A percentile compares a stretch with the other conserved stretches of the same genome.
These are phyloP conservation scores for Solanum clarkiae DNA, from an alignment of 257 asterid genomes.

Conservation along the genomic window DNA sequence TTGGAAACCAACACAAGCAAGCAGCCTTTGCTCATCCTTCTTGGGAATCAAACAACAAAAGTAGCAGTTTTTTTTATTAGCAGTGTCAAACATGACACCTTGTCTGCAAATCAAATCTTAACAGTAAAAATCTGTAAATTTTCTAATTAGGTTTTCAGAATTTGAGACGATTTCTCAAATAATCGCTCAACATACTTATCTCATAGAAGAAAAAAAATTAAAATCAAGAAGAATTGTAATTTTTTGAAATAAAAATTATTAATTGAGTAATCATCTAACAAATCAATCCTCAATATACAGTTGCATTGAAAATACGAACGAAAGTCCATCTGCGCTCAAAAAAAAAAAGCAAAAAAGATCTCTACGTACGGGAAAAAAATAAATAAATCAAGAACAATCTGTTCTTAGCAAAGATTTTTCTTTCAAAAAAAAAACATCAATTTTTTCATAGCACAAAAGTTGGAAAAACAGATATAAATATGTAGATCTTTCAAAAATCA, in stretches of 20 bases:
- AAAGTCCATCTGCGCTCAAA: not conserved
- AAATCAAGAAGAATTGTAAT: not conserved
- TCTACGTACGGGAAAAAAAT: not conserved
- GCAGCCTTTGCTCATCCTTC: not conserved
- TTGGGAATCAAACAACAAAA: constrained; percentile 1
- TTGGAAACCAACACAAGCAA: not conserved
- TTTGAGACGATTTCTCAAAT: not conserved
- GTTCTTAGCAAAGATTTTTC: not conserved
- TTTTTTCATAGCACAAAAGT: not conserved
- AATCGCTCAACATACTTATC: not conserved
- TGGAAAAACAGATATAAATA: not conserved
- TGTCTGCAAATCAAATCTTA: constrained; percentile 20
- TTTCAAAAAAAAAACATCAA: not conserved
- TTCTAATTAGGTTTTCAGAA: not conserved
- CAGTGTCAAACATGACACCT: constrained; percentile 8
- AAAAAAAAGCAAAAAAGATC: not conserved
- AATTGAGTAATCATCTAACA: not conserved
- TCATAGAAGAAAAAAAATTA: too few relatives aligned
- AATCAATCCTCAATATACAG: not conserved
- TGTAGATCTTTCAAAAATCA: not conserved
- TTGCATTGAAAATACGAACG: not conserved
- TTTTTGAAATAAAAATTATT: not conserved
- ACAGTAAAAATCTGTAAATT: constrained; percentile 7
- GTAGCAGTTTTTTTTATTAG: not conserved
- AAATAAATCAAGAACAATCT: not conserved